These are phyloP conservation scores for Trichoderma endophyticum DNA, from an alignment of 2,329 filamentous ascomycete species.

Conservation along the genomic window DNA sequence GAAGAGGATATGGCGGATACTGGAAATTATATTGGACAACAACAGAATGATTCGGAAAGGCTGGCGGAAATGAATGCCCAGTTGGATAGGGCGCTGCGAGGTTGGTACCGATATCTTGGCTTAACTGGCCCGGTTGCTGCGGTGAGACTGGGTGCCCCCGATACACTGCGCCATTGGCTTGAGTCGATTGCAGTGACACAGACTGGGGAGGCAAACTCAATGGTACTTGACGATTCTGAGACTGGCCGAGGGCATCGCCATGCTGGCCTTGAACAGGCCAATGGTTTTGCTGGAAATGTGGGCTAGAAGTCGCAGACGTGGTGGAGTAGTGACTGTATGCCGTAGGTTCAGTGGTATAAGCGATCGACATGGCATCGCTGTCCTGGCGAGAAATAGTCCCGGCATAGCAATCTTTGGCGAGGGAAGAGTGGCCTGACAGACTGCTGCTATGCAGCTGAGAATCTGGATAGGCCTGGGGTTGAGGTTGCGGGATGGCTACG, in stretches of 20 bases:
- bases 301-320: neutral
- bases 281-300: conserved; percentile 13
- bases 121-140: neutral
- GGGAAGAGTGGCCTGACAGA: neutral
- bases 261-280: neutral
- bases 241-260: neutral
- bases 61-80: neutral
- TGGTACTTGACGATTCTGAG: neutral
- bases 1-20: neutral
- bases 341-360: conserved; percentile 1
- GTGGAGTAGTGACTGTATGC: neutral
- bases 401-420: neutral
- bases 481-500: neutral
- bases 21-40: neutral
- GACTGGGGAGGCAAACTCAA: neutral
- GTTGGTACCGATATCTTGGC: neutral
- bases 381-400: conserved; percentile 1
- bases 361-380: conserved; percentile 15
- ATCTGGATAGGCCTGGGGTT: conserved; percentile 12
- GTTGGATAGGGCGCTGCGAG: neutral
- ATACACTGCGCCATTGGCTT: neutral
- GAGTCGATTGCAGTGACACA: neutral
- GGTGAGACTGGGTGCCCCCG: neutral
- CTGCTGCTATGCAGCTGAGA: conserved; percentile 11
- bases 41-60: neutral